These are phyloP conservation scores for Tilletia caries DNA, from an alignment of 1,284 basidiomycete genomes.

Conservation along the genomic window DNA sequence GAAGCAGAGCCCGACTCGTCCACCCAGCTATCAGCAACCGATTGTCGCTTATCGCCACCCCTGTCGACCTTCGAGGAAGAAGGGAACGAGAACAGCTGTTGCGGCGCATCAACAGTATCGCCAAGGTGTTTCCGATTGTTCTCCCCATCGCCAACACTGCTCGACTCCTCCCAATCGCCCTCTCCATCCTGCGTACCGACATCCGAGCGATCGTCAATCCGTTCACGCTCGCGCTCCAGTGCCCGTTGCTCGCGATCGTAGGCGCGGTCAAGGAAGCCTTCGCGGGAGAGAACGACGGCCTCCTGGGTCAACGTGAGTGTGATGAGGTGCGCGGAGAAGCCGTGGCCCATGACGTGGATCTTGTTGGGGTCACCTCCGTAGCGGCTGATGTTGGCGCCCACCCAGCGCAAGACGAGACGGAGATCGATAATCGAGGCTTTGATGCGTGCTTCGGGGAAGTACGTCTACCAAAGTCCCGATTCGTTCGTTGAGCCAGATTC, in stretches of 20 bases:
- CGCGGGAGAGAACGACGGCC: slow-evolving; percentile 51
- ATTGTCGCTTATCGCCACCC: background rate
- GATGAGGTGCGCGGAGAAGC: slow-evolving; percentile 53
- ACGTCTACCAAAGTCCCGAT: slow-evolving; percentile 32
- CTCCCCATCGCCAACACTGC: slow-evolving; percentile 5
- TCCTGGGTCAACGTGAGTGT: slow-evolving; percentile 54
- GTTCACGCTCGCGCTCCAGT: slow-evolving; percentile 6
- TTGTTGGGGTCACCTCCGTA: slow-evolving; percentile 53
- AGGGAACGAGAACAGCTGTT: background rate
- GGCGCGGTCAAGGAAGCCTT: slow-evolving; percentile 23
- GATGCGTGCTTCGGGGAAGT: slow-evolving; percentile 50
- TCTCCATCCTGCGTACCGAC: background rate
- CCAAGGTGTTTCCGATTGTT: slow-evolving; percentile 7
- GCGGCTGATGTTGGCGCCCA: slow-evolving; percentile 39
- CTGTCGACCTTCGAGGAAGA: background rate
- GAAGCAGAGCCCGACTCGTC: slow-evolving; percentile 26
- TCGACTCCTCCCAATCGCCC: slow-evolving; percentile 7
- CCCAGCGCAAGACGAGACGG: slow-evolving; percentile 53
- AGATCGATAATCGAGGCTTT: slow-evolving; percentile 50
- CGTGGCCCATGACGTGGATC: slow-evolving; percentile 54
- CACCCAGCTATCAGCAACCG: slow-evolving; percentile 29
- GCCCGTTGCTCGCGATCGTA: slow-evolving; percentile 17
- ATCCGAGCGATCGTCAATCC: slow-evolving; percentile 11
- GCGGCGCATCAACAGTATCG: background rate
- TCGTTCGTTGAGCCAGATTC: no score